Conservation (phyloP, 2,329 filamentous ascomycete genomes). For the Colletotrichum filicis region DNA sequence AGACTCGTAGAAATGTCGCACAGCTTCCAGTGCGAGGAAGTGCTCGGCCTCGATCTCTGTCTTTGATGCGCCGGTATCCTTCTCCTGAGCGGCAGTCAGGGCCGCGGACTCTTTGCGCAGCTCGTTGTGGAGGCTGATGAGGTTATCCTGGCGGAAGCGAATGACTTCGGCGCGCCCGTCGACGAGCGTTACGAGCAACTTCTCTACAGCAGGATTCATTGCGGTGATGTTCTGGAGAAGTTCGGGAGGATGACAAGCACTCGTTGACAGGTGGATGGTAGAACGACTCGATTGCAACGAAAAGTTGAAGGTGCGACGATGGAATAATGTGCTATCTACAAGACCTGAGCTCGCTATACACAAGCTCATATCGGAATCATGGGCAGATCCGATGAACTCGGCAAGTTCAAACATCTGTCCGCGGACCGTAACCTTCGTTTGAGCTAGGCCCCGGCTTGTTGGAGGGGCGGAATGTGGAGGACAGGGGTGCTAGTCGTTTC, state of each 20-base stretch:
- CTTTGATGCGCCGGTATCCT: slow-evolving; percentile 45
- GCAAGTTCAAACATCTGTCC: not conserved
- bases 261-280: not conserved
- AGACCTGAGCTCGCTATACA: not conserved
- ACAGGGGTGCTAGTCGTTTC: not conserved
- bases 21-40: slow-evolving; percentile 49
- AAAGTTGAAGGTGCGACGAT: not conserved
- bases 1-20: slow-evolving; percentile 51
- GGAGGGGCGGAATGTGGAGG: slow-evolving; percentile 32
- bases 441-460: not conserved
- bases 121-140: slow-evolving; percentile 52
- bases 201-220: slow-evolving; percentile 28
- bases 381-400: not conserved
- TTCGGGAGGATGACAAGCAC: not conserved
- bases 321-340: slow-evolving; percentile 7
- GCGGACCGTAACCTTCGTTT: not conserved
- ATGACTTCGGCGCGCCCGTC: slow-evolving; percentile 56
- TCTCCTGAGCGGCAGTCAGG: slow-evolving; percentile 51
- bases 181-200: slow-evolving; percentile 52
- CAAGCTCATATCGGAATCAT: not conserved
- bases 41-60: slow-evolving; percentile 50
- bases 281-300: not conserved
- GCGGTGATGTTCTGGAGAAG: not conserved
- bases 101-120: slow-evolving; percentile 47
- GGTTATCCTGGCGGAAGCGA: slow-evolving; percentile 57